Percentiles rank a stretch among this genome's conserved stretches.
These are phyloP conservation scores for Calophaca sinica DNA, from an alignment of 306 rosid species.

Conservation along the genomic window DNA sequence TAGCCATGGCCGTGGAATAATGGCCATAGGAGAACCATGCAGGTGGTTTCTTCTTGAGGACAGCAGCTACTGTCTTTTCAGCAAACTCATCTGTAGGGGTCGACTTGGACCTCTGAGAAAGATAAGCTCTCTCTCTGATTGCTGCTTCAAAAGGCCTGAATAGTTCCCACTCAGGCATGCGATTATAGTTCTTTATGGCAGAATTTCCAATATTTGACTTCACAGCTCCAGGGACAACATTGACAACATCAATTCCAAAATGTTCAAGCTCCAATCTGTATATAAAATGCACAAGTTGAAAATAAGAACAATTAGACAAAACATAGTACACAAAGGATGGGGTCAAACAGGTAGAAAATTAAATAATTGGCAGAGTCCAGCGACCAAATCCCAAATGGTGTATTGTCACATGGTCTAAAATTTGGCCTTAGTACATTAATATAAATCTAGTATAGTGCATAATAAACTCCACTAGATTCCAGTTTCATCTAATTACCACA, in stretches of 20 bases:
- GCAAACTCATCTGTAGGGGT: slow-evolving; percentile 90
- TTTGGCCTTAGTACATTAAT: slow-evolving; percentile 1
- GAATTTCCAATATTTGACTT: slow-evolving; percentile 78
- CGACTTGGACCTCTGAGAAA: slow-evolving; percentile 61
- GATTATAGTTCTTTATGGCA: slow-evolving; percentile 57
- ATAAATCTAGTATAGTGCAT: not conserved
- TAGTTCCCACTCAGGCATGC: slow-evolving; percentile 75
- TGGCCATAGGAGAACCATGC: slow-evolving; percentile 85
- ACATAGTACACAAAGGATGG: no score
- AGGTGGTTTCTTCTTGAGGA: slow-evolving; percentile 74
- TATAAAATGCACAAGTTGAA: slow-evolving; percentile 4
- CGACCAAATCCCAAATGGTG: not conserved
- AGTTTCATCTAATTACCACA: no score
- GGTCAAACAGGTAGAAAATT: no score
- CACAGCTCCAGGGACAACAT: slow-evolving; percentile 82
- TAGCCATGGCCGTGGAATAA: slow-evolving; percentile 59
- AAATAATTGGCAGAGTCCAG: not conserved
- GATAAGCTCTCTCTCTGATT: slow-evolving; percentile 63
- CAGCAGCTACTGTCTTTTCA: slow-evolving; percentile 61
- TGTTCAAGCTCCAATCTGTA: slow-evolving; percentile 73
- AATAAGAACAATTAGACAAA: not conserved
- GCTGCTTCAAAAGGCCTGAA: slow-evolving; percentile 74
- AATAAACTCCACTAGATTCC: not conserved
- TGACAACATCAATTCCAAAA: slow-evolving; percentile 83
- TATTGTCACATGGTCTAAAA: not conserved